These are phyloP conservation scores for Zangia roseola DNA, from an alignment of 768 basidiomycete species.

Conservation along the genomic window DNA sequence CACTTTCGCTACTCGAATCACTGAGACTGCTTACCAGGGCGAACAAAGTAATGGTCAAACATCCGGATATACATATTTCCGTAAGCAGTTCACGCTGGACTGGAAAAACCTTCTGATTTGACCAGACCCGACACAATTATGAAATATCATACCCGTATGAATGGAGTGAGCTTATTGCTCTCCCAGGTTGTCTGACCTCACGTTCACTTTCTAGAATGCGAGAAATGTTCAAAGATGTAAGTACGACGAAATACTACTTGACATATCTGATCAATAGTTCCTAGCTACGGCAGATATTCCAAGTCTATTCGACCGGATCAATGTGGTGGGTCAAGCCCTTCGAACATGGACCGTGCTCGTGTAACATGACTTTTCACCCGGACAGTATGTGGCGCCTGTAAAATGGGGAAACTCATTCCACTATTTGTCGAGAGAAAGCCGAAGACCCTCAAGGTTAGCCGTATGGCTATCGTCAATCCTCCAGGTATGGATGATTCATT, in stretches of 20 bases:
- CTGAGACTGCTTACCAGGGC: conserved; percentile 44
- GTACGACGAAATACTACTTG: conserved; percentile 10
- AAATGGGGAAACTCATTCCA: conserved; percentile 55
- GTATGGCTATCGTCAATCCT: conserved; percentile 43
- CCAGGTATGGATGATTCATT: conserved; percentile 38
- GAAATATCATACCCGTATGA: conserved; percentile 71
- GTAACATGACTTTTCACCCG: neutral
- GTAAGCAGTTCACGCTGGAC: conserved; percentile 36
- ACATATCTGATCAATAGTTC: conserved; percentile 4
- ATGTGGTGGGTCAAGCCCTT: conserved; percentile 46
- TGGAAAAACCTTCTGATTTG: neutral
- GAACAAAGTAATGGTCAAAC: conserved; percentile 60
- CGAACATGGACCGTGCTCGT: neutral
- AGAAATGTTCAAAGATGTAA: conserved; percentile 61
- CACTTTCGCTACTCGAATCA: neutral
- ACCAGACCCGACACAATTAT: conserved; percentile 69
- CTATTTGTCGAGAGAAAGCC: conserved; percentile 46
- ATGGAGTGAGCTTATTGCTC: conserved; percentile 54
- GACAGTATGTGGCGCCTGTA: conserved; percentile 67
- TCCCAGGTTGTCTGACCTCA: conserved; percentile 2
- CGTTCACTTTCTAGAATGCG: conserved; percentile 48
- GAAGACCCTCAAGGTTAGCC: conserved; percentile 38
- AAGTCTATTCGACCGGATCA: conserved; percentile 69
- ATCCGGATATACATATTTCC: conserved; percentile 70
- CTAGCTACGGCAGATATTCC: conserved; percentile 70